Evolutionary conservation across 176 grass and related monocot species (phyloP).

Genomic region (Avena insularis): DNA sequence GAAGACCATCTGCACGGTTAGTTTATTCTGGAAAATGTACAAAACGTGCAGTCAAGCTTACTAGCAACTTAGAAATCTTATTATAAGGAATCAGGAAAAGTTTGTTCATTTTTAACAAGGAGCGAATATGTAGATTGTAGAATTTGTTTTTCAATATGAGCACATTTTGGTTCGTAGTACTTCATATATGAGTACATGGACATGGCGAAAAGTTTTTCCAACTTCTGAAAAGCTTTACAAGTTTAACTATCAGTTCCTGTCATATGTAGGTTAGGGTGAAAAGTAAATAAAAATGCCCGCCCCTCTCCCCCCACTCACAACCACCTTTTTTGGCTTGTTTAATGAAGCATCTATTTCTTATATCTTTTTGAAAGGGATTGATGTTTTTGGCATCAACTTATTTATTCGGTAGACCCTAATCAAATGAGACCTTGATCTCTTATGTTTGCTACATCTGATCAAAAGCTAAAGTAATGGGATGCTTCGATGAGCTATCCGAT

Average conservation of each 20-base stretch:
- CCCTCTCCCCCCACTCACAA: neutral
- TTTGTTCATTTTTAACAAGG: neutral
- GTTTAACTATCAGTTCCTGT: slow-evolving; percentile 1
- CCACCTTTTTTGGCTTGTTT: neutral
- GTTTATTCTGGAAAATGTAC: slow-evolving; percentile 41
- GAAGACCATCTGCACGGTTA: slow-evolving; percentile 85
- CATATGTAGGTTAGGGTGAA: neutral
- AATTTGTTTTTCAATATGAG: slow-evolving; percentile 23
- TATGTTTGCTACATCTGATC: neutral
- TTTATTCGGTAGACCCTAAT: neutral
- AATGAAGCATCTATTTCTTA: neutral
- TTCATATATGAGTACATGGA: slow-evolving; percentile 23
- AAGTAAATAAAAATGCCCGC: neutral
- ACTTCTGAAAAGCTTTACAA: neutral
- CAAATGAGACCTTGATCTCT: neutral
- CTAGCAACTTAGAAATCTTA: slow-evolving; percentile 7
- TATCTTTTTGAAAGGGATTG: neutral
- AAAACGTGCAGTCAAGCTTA: neutral
- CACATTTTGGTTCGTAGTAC: neutral
- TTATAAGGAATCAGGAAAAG: neutral
- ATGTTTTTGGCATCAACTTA: neutral
- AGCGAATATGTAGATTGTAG: slow-evolving; percentile 15
- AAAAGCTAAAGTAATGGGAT: slow-evolving; percentile 11
- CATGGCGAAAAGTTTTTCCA: slow-evolving; percentile 22
- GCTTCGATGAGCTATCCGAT: neutral